A percentile compares a stretch with the other conserved stretches of the same genome.
Conservation (phyloP, 768 basidiomycete species). For the Daedalea quercina region DNA sequence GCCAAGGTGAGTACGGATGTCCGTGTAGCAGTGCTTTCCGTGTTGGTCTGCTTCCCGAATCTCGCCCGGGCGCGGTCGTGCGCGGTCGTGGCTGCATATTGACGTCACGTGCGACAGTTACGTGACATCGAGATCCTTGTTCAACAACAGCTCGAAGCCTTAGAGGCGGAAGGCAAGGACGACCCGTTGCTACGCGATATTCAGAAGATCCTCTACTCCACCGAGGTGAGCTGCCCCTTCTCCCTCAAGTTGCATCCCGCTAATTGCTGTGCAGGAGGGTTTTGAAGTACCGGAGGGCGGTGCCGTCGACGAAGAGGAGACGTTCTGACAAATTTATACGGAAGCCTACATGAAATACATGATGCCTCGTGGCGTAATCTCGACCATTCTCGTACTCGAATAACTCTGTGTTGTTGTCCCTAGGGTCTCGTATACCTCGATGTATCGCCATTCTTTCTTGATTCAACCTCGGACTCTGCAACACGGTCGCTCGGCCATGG, state of each 20-base stretch:
- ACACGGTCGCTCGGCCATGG: too few species aligned
- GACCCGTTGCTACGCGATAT: constrained; percentile 67
- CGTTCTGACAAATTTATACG: constrained; percentile 36
- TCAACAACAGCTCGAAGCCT: constrained; percentile 65
- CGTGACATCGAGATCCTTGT: constrained; percentile 95
- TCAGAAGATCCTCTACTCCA: constrained; percentile 90
- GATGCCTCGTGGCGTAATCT: not conserved
- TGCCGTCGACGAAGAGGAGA: constrained; percentile 75
- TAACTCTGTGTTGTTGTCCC: not conserved
- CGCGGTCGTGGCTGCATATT: not conserved
- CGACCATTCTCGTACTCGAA: not conserved
- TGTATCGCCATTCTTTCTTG: too few species aligned
- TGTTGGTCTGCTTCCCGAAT: too few species aligned
- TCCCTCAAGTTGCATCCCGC: constrained; percentile 5
- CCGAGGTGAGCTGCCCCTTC: constrained; percentile 58
- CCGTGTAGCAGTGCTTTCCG: too few species aligned
- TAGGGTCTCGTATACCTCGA: not conserved
- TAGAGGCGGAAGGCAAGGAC: constrained; percentile 50
- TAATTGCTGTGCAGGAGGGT: constrained; percentile 57
- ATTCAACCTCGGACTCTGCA: too few species aligned
- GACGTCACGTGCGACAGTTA: constrained; percentile 43
- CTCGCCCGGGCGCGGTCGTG: too few species aligned
- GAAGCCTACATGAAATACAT: not conserved
- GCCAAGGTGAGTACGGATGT: constrained; percentile 75
- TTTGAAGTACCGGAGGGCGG: constrained; percentile 80